Evolutionary conservation across 2,329 filamentous ascomycete genomes (phyloP), one percentile per base, ranked within the genome.

Genomic region (Piedraia hortae): DNA sequence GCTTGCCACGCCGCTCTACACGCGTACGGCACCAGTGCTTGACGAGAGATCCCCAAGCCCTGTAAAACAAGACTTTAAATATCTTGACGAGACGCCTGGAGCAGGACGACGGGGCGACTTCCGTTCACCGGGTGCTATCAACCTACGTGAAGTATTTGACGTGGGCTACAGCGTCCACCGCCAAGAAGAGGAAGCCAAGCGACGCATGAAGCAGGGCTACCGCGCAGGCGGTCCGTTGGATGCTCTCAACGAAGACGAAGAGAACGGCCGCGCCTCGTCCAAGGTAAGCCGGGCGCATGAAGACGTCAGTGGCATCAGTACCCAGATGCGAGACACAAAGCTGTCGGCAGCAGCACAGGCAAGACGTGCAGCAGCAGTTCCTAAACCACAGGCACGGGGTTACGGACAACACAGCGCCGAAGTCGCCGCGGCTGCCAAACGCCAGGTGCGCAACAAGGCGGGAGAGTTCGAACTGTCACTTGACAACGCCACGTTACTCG

Each of bases 131-230:
- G 85, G 80, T 22, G 80, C 77, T 2, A 70, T 97, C 46, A 93
- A 93, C 42, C 54, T 97, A 7, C 75, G 85, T 27, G 85, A 97
- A 46, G 80, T 93, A 2, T 97, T 97, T 34, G 85, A 97, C 38
- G 82, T 97, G 21, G 71, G 77, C n/a, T 97, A 97, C 38, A 82
- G 85, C 5, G 85, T 97, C 5, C 85, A 93, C 43, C 59, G 85
- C 20, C 78, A 93, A 45, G 85, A 93, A 46, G 85, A 97, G 43
- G 85, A 93, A 46, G 69, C 65, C 36, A 93, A 91, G 51, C 67
- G 78, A 24, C 64, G 77, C 31, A 60, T 80, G 34, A 53, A 62
- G 49, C 55, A 80, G 54, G 60, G 71, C 35, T 54, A 70, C 51
- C 43, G 68, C 37, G 48, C 66, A 12, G 54, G 48, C 4, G 62